phyloP scores from a whole-genome alignment of 2,329 filamentous ascomycete genomes.

The Fusarium succisae region DNA sequence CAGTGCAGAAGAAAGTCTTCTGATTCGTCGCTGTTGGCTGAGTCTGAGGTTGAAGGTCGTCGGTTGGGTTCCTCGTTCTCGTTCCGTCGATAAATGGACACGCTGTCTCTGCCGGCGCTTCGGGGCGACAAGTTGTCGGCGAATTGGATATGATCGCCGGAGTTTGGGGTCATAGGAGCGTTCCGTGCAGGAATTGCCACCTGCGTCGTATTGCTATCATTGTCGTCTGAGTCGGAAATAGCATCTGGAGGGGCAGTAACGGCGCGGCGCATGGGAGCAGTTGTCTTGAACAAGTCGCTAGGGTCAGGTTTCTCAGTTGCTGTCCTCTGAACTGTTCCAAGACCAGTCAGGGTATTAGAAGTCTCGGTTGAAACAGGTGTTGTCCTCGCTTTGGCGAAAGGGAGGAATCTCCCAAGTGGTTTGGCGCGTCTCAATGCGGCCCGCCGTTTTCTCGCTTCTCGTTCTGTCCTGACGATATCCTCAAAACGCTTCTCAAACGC shows the following conservation, averaged over 20 bases:
- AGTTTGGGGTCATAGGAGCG: conserved; percentile 14
- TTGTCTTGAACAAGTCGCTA: conserved; percentile 8
- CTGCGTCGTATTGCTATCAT: conserved; percentile 35
- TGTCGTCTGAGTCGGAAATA: conserved; percentile 30
- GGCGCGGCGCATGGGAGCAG: conserved; percentile 25
- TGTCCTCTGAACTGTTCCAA: conserved; percentile 32
- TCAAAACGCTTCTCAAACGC: conserved; percentile 71
- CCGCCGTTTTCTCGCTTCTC: conserved; percentile 42
- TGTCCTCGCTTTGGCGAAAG: conserved; percentile 35
- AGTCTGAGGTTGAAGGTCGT: conserved; percentile 34
- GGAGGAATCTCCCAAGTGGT: conserved; percentile 28
- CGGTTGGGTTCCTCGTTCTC: conserved; percentile 6
- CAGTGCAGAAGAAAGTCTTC: conserved; percentile 44
- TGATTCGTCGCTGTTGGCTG: conserved; percentile 36
- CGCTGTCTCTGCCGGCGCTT: conserved; percentile 6
- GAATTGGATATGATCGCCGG: conserved; percentile 37
- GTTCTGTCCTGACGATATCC: conserved; percentile 57
- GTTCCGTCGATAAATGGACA: conserved; percentile 36
- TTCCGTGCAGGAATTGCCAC: conserved; percentile 25
- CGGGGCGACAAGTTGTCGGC: conserved; percentile 6
- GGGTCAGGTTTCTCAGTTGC: conserved; percentile 17
- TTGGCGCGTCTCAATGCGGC: conserved; percentile 26
- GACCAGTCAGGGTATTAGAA: conserved; percentile 13
- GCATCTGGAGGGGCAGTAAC: conserved; percentile 30
- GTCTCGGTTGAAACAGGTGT: conserved; percentile 11